phyloP scores from a whole-genome alignment of 257 asterid species.

The Jasminum sambac region DNA sequence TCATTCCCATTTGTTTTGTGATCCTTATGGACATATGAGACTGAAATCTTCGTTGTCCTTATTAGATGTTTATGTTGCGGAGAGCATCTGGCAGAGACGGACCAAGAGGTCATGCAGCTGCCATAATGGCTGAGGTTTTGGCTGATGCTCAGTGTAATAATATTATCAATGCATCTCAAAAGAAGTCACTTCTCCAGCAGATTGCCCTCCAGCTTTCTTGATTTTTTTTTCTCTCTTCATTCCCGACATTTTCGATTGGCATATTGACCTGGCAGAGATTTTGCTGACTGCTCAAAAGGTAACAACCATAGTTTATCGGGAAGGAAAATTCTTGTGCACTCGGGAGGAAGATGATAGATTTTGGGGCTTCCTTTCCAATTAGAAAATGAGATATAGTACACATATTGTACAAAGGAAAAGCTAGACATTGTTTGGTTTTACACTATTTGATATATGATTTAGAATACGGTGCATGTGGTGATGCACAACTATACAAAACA shows the following conservation, averaged over 20 bases:
- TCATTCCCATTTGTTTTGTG: not conserved
- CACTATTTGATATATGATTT: too few species aligned
- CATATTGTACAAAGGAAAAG: not conserved
- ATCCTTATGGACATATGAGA: not conserved
- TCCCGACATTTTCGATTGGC: conserved; percentile 6
- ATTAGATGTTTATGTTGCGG: conserved; percentile 73
- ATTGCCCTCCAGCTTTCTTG: conserved; percentile 78
- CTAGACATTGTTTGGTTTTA: not conserved
- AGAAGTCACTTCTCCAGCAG: conserved; percentile 71
- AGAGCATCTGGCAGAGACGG: conserved; percentile 64
- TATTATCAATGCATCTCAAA: conserved; percentile 70
- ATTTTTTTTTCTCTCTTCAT: conserved; percentile 16
- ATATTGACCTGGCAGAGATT: conserved; percentile 4
- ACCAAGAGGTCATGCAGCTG: conserved; percentile 82
- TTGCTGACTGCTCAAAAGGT: not conserved
- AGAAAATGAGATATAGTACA: not conserved
- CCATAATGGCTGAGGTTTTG: conserved; percentile 81
- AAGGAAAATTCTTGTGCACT: not conserved
- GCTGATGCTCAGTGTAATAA: conserved; percentile 77
- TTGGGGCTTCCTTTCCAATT: not conserved
- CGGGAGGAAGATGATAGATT: not conserved
- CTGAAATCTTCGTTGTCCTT: not conserved
- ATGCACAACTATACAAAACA: too few species aligned
- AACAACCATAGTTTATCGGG: not conserved
- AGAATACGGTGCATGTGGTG: too few species aligned